A percentile compares a stretch with the other conserved stretches of the same genome.
Evolutionary conservation across 2,329 filamentous ascomycete genomes (phyloP).

Genomic region (Trichoderma arundinaceum): DNA sequence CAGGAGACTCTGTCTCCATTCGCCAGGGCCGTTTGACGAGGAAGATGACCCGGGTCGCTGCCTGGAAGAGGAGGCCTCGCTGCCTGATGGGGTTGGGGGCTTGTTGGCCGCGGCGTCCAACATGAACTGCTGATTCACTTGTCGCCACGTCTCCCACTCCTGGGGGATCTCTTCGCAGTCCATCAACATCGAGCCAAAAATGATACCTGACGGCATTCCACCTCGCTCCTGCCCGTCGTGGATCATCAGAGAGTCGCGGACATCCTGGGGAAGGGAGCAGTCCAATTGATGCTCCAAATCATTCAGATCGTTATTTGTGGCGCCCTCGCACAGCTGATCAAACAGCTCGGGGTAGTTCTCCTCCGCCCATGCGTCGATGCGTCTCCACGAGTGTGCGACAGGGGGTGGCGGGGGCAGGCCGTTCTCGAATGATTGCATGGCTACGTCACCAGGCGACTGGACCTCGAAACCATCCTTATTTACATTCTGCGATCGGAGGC

Average conservation of each 20-base stretch:
- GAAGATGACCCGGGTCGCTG: slow-evolving; percentile 54
- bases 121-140: slow-evolving; percentile 89
- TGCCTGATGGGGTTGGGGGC: slow-evolving; percentile 67
- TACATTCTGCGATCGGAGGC: slow-evolving; percentile 75
- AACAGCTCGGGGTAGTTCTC: slow-evolving; percentile 93
- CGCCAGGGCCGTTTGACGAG: slow-evolving; percentile 60
- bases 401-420: slow-evolving; percentile 89
- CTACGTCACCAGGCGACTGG: slow-evolving; percentile 80
- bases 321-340: slow-evolving; percentile 91
- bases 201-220: slow-evolving; percentile 85
- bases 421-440: slow-evolving; percentile 94
- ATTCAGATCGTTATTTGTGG: slow-evolving; percentile 92
- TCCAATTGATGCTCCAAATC: slow-evolving; percentile 96
- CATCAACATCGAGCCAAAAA: slow-evolving; percentile 93
- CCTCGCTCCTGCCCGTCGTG: slow-evolving; percentile 98
- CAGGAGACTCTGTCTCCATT: slow-evolving; percentile 84
- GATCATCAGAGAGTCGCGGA: slow-evolving; percentile 86
- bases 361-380: slow-evolving; percentile 93
- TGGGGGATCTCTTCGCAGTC: slow-evolving; percentile 98
- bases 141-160: slow-evolving; percentile 96
- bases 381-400: slow-evolving; percentile 86
- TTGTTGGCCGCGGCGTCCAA: slow-evolving; percentile 62
- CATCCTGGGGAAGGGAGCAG: slow-evolving; percentile 89
- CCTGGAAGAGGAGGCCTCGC: slow-evolving; percentile 71
- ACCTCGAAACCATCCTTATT: slow-evolving; percentile 72